Evolutionary conservation across 495 filamentous ascomycete species (phyloP).

Genomic region (Tricharina praecox): DNA sequence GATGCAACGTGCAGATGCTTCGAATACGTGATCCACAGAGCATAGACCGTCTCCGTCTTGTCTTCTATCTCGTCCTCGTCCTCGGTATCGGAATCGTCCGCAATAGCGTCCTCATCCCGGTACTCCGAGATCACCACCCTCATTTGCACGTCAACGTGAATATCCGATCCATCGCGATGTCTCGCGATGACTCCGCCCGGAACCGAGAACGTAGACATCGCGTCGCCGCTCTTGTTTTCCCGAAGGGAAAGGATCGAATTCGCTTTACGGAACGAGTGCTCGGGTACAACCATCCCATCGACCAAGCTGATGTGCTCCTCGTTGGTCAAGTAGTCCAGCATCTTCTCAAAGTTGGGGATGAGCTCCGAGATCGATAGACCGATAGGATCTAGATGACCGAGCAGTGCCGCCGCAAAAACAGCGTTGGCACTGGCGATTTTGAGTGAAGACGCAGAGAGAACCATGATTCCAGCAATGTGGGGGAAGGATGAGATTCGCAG

Average conservation of each 20-base stretch:
- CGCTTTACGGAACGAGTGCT: constrained; percentile 85
- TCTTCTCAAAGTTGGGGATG: constrained; percentile 71
- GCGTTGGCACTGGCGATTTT: constrained; percentile 82
- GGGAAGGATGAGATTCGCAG: constrained; percentile 82
- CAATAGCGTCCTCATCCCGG: constrained; percentile 28
- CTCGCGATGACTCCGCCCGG: constrained; percentile 67
- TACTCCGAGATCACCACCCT: constrained; percentile 76
- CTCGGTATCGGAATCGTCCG: constrained; percentile 28
- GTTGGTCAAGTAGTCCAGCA: constrained; percentile 62
- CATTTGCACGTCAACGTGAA: constrained; percentile 89
- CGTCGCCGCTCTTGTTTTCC: constrained; percentile 60
- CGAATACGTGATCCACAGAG: constrained; percentile 94
- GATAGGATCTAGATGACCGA: constrained; percentile 69
- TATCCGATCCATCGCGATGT: constrained; percentile 76
- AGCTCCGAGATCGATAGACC: constrained; percentile 61
- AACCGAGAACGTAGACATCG: constrained; percentile 56
- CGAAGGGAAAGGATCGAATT: constrained; percentile 64
- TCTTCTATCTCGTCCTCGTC: constrained; percentile 29
- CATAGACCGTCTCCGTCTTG: constrained; percentile 71
- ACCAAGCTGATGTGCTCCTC: constrained; percentile 67
- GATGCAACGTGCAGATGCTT: constrained; percentile 66
- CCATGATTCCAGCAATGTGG: constrained; percentile 92
- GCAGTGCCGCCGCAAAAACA: constrained; percentile 79
- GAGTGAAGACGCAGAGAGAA: constrained; percentile 57
- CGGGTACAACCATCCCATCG: constrained; percentile 93